Evolutionary conservation across 495 filamentous ascomycete species (phyloP).

Genomic region (Daldinia loculata): DNA sequence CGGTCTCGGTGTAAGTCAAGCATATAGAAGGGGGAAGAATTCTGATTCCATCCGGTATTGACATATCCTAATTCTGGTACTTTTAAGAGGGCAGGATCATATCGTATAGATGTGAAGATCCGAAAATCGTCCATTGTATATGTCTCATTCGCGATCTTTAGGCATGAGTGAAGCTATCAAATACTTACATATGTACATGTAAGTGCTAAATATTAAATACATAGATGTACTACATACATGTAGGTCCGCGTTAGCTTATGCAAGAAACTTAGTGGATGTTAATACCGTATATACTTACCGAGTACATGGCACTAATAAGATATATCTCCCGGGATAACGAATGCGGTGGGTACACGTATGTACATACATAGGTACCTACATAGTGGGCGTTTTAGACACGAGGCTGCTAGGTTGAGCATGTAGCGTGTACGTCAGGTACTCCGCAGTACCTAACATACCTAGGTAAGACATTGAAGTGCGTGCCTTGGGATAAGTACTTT

Average conservation of each 20-base stretch:
- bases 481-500: too few species aligned
- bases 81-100: conserved; percentile 69
- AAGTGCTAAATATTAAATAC: background rate
- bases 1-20: conserved; percentile 81
- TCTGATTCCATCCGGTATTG: conserved; percentile 54
- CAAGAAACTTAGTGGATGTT: background rate
- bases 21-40: conserved; percentile 80
- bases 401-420: background rate
- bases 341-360: conserved; percentile 33
- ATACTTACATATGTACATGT: background rate
- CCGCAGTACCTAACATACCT: background rate
- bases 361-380: conserved; percentile 4
- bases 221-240: background rate
- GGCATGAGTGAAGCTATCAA: background rate
- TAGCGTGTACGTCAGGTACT: background rate
- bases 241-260: background rate
- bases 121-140: conserved; percentile 54
- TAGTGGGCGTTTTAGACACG: background rate
- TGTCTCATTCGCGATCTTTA: background rate
- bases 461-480: background rate
- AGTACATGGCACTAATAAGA: background rate
- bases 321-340: conserved; percentile 19
- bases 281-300: background rate
- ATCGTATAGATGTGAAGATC: conserved; percentile 79
- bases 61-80: conserved; percentile 45